Evolutionary conservation across 2,329 filamentous ascomycete species (phyloP), one percentile per base, ranked within the genome.

Genomic region (Colletotrichum eremochloae): DNA sequence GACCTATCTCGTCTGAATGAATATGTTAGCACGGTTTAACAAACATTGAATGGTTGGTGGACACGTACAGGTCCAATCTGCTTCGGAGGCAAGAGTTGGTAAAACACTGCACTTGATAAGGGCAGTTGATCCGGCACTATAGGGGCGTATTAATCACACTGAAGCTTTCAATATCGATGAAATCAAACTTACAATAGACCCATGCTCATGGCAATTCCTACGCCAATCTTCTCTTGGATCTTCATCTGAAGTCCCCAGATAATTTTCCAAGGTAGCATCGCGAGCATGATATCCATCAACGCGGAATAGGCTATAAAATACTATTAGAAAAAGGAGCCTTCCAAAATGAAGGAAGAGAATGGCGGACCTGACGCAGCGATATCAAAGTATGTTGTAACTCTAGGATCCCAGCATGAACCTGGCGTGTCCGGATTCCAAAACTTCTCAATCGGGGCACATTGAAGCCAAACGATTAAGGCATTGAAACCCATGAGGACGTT

Each of bases 401-500:
- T 66, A 5, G 74, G 74, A 48, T 71, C 52, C 72, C 72, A 72
- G n/a, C 71, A 73, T 18, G n/a, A 67, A 2, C 71, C 71, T 1
- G 71, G 71, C 1, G 63, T 64, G 2, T 67, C 15, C 1, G 62
- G 67, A 0, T 67, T 36, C 71, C 71, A 73, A 29, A 46, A 9
- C 48, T 73, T 73, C 29, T 73, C 31, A 20, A 73, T 67, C 18
- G 71, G 67, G 5, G 56, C 36, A 48, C 75, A 75, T 12, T 75
- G 73, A 2, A 76, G 67, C 75, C 76, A 78, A 29, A 68, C 67
- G 24, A 76, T 50, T 46, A 76, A 57, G 24, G 75, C 74, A 40
- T 72, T 75, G 9, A 74, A 38, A 7, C 75, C 71, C 74, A 77
- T 74, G 36, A 75, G 38, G 38, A 77, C 38, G 57, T 82, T 81